Evolutionary conservation across 108 stramenopile genomes (phyloP), one percentile per base, ranked within the genome.

Genomic region (Epithemia pelagica): DNA sequence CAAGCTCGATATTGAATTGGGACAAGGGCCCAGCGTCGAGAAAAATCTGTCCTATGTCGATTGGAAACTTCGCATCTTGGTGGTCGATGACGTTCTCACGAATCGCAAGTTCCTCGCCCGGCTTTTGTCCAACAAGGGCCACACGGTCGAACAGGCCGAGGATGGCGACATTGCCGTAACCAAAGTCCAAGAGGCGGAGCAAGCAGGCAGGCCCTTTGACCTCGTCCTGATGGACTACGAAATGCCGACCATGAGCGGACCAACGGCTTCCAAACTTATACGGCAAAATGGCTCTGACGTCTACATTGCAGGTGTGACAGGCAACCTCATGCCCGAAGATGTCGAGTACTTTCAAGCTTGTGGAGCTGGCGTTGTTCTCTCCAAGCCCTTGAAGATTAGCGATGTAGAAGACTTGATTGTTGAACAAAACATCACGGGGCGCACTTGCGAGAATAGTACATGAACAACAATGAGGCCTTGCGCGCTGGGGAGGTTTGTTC

Each of bases 91-190:
- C 26, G 46, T 53, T 20, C 27, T 20, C 15, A 61, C 58, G 24
- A 75, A 75, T 61, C 74, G 69, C 25, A 75, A 75, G 28, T 52
- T 75, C 5, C 64, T 75, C 10, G 30, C 7, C 28, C 62, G 69
- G 1, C 32, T 75, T 28, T 56, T 75, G n/a, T 30, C 33, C 29
- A 58, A 58, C 1, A 30, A 33, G 28, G 64, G 69, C n/a, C 56
- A 66, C 26, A 0, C 30, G 19, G 64, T 58, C 28, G 62, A 58
- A 10, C 31, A 64, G 56, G 74, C 69, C 32, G 64, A 67, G 28
- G 56, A 76, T 72, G 75, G 75, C 1, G 33, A 63, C 24, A 37
- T 68, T 2, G 70, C 70, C 30, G 56, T 72, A 2, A 19, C 67
- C 21, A 30, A 61, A 58, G 64, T 76, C 0, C 26, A 57, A 21